These are phyloP conservation scores for Sphaerosporella brunnea DNA, from an alignment of 495 filamentous ascomycete species.

Conservation along the genomic window DNA sequence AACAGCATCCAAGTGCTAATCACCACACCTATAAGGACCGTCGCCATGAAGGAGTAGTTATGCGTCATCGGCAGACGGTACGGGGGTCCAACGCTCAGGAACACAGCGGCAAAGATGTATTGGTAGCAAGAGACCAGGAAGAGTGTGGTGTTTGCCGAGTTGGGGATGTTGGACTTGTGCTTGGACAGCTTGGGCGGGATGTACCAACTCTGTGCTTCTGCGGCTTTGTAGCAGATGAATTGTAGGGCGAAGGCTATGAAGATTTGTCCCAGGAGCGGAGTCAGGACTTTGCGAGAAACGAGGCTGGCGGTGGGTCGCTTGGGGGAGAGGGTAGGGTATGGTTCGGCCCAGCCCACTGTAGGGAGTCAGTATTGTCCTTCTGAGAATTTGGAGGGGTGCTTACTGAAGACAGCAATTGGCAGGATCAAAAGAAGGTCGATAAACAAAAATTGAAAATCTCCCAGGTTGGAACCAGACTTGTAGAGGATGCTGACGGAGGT, in stretches of 20 bases:
- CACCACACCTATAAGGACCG: slow-evolving; percentile 46
- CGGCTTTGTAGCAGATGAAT: slow-evolving; percentile 48
- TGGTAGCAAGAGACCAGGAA: slow-evolving; percentile 86
- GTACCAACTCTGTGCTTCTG: slow-evolving; percentile 68
- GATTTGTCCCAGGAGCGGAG: slow-evolving; percentile 79
- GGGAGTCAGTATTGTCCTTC: slow-evolving; percentile 14
- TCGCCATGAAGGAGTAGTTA: slow-evolving; percentile 35
- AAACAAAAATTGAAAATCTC: slow-evolving; percentile 91
- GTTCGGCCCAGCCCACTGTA: slow-evolving; percentile 81
- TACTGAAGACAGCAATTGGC: slow-evolving; percentile 90
- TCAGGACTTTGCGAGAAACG: slow-evolving; percentile 82
- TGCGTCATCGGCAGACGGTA: slow-evolving; percentile 65
- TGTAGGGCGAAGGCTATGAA: slow-evolving; percentile 65
- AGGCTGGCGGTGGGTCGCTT: slow-evolving; percentile 86
- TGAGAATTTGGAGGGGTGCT: slow-evolving; percentile 23
- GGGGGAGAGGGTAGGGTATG: slow-evolving; percentile 55
- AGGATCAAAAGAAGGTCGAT: slow-evolving; percentile 88
- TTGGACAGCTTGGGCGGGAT: slow-evolving; percentile 56
- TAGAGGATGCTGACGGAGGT: slow-evolving; percentile 97
- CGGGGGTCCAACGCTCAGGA: slow-evolving; percentile 74
- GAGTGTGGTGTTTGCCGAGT: slow-evolving; percentile 79
- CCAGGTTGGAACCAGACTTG: slow-evolving; percentile 83
- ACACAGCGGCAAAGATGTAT: slow-evolving; percentile 75
- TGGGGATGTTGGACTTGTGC: slow-evolving; percentile 63
- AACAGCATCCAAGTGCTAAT: slow-evolving; percentile 63